Evolutionary conservation across 2,329 filamentous ascomycete genomes (phyloP), one percentile per base, ranked within the genome.

Genomic region (Arthroderma sp.): DNA sequence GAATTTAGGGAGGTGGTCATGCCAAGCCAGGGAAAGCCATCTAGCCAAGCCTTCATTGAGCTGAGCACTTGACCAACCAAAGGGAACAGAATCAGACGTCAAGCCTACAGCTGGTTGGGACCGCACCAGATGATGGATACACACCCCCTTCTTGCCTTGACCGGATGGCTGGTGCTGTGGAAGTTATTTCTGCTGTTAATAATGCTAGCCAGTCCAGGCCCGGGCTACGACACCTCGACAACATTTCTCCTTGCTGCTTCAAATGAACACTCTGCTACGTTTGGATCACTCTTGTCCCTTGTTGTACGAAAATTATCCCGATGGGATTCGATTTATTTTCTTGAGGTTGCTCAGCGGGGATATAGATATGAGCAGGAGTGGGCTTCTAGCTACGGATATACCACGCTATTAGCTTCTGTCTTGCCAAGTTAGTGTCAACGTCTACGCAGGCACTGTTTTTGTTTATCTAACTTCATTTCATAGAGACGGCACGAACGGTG

Each of bases 281-380:
- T 36, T 3, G 28, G 22, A 27, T 38, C n/a, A 22, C 37, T 46
- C 9, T 34, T 47, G 32, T 38, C 41, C 5, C 29, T 28, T 8
- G 10, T 43, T 38, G 41, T 53, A 45, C 58, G 51, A 50, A 73
- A 69, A 43, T 66, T 80, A 38, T 68, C 72, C 2, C 63, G 76
- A 54, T 82, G 78, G 78, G 78, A 82, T 58, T 71, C 72, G 3
- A 64, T 82, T 46, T 81, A 81, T 54, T 81, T 75, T 54, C 60
- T 72, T 4, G 68, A 70, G 43, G 64, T 69, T 44, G 72, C 75
- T 2, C 58, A 70, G 45, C 61, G 71, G 29, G 76, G 74, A 4
- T 72, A 78, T 51, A 51, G 75, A 2, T 74, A 70, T 56, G 78
- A 82, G 58, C 78, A 82, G 58, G 76, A 80, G 58, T 81, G 78